Conservation (phyloP, 2,329 filamentous ascomycete genomes). For the Xylariaceae sp. region DNA sequence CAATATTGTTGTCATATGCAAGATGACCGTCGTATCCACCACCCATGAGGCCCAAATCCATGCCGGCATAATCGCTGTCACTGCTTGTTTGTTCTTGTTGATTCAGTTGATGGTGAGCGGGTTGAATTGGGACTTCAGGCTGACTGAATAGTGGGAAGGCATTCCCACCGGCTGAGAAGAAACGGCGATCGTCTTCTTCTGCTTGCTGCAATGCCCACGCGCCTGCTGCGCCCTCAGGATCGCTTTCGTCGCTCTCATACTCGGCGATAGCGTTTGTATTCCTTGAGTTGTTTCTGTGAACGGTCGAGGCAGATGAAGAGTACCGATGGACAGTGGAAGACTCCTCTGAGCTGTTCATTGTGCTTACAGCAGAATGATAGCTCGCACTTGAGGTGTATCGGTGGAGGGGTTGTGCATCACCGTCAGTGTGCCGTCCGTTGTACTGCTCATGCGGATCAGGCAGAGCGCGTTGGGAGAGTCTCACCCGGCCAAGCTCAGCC, state of each 20-base stretch:
- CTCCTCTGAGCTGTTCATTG: slow-evolving; percentile 35
- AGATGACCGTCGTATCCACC: slow-evolving; percentile 60
- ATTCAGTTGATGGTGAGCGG: slow-evolving; percentile 36
- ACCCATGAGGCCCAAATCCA: slow-evolving; percentile 70
- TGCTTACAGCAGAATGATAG: slow-evolving; percentile 49
- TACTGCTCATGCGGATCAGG: slow-evolving; percentile 33
- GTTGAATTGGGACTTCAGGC: slow-evolving; percentile 32
- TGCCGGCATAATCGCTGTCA: slow-evolving; percentile 65
- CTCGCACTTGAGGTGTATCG: slow-evolving; percentile 34
- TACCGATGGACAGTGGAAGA: slow-evolving; percentile 37
- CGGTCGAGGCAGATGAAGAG: slow-evolving; percentile 38
- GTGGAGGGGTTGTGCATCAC: slow-evolving; percentile 43
- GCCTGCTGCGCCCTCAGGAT: slow-evolving; percentile 81
- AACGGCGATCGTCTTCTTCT: slow-evolving; percentile 67
- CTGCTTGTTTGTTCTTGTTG: slow-evolving; percentile 54
- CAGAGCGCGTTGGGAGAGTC: slow-evolving; percentile 37
- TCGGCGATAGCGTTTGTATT: slow-evolving; percentile 35
- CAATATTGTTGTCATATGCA: slow-evolving; percentile 46
- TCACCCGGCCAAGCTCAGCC: slow-evolving; percentile 43
- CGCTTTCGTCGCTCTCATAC: slow-evolving; percentile 67
- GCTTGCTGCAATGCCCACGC: slow-evolving; percentile 78
- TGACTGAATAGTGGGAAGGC: slow-evolving; percentile 46
- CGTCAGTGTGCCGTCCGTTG: slow-evolving; percentile 45
- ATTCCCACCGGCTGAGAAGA: slow-evolving; percentile 43
- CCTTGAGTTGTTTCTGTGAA: slow-evolving; percentile 35